These are phyloP conservation scores for Metarhizium anisopliae DNA, from an alignment of 2,329 filamentous ascomycete species.

Conservation along the genomic window DNA sequence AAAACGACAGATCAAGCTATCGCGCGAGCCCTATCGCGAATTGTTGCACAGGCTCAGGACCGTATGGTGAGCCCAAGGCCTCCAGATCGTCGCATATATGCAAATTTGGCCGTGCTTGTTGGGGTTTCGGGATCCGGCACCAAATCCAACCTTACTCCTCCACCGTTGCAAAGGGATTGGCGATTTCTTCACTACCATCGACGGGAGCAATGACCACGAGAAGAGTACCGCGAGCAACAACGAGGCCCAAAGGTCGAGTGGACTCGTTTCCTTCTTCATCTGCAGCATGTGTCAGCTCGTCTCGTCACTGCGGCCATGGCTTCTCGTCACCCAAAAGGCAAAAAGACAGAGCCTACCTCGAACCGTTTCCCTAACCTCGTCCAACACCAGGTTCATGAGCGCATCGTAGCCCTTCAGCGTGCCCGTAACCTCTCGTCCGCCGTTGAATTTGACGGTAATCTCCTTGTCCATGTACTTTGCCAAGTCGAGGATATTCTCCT, in stretches of 20 bases:
- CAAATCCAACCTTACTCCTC: neutral
- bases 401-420: constrained; percentile 93
- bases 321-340: neutral
- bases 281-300: constrained; percentile 24
- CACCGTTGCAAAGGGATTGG: constrained; percentile 78
- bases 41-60: neutral
- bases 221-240: constrained; percentile 85
- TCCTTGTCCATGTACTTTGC: constrained; percentile 96
- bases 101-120: neutral
- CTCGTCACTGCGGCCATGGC: too few relatives aligned
- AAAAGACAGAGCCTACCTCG: constrained; percentile 51
- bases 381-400: constrained; percentile 94
- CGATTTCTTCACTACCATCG: constrained; percentile 91
- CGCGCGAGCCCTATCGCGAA: neutral
- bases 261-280: constrained; percentile 90
- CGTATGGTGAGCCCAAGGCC: neutral
- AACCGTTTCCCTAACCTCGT: constrained; percentile 85
- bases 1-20: neutral
- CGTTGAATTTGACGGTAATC: constrained; percentile 93
- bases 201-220: constrained; percentile 87
- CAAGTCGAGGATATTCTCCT: constrained; percentile 96
- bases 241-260: constrained; percentile 70
- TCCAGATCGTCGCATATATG: neutral
- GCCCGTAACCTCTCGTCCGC: constrained; percentile 82
- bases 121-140: neutral